Conservation (phyloP, 1,284 basidiomycete genomes). For the Microbotryum silenes-acaulis region DNA sequence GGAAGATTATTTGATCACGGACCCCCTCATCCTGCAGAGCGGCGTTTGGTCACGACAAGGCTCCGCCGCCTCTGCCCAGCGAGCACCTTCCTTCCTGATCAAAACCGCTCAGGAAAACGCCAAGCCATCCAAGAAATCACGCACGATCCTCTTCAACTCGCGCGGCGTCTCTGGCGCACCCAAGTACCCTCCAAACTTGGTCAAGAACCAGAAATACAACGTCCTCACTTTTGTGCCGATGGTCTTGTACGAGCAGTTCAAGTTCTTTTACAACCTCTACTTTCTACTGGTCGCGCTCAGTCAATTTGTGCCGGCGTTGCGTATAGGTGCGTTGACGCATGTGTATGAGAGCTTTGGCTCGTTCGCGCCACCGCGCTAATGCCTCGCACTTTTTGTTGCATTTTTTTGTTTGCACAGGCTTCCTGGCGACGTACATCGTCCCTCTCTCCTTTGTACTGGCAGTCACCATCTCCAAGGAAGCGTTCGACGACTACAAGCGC, state of each 20-base stretch:
- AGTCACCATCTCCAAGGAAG: conserved; percentile 98
- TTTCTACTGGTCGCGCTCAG: conserved; percentile 94
- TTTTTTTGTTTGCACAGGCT: conserved; percentile 51
- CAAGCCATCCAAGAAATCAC: conserved; percentile 7
- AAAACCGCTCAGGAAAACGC: conserved; percentile 3
- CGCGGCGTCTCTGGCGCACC: not conserved
- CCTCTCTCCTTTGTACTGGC: conserved; percentile 89
- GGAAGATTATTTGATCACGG: not conserved
- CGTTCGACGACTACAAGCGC: conserved; percentile 93
- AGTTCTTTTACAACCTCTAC: conserved; percentile 99
- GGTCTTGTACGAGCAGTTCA: conserved; percentile 99
- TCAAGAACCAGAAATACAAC: conserved; percentile 98
- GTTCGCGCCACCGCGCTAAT: not conserved
- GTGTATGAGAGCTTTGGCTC: not conserved
- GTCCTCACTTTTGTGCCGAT: conserved; percentile 87
- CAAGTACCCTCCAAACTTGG: conserved; percentile 59
- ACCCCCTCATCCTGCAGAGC: too few species aligned
- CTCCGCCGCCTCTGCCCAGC: not conserved
- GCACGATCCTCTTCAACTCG: conserved; percentile 21
- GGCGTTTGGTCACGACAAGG: not conserved
- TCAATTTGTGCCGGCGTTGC: conserved; percentile 91
- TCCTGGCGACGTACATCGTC: conserved; percentile 91
- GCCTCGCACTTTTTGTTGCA: not conserved
- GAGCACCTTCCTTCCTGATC: not conserved
- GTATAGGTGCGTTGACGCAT: conserved; percentile 60